These are phyloP conservation scores for Geoglossum cookeanum DNA, from an alignment of 2,329 filamentous ascomycete genomes.

Conservation along the genomic window DNA sequence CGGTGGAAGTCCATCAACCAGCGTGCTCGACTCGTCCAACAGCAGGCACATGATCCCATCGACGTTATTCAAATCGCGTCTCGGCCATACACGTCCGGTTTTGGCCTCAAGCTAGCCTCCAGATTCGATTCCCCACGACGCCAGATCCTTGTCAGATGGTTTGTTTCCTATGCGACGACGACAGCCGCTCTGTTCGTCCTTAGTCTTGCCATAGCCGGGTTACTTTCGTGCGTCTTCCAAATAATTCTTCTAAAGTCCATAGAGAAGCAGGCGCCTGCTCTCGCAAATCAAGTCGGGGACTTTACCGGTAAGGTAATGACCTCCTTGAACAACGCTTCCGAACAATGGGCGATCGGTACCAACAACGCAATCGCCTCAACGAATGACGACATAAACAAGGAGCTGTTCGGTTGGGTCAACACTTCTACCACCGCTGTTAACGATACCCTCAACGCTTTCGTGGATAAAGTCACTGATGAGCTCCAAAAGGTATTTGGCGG, in stretches of 20 bases:
- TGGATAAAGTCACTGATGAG: slow-evolving; percentile 53
- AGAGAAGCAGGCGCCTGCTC: slow-evolving; percentile 54
- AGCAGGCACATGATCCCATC: slow-evolving; percentile 55
- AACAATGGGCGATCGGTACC: slow-evolving; percentile 55
- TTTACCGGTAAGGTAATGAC: slow-evolving; percentile 63
- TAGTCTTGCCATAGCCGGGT: slow-evolving; percentile 60
- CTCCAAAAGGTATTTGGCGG: slow-evolving; percentile 64
- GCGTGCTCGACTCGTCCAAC: slow-evolving; percentile 45
- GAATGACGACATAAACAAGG: slow-evolving; percentile 58
- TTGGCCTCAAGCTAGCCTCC: slow-evolving; percentile 51
- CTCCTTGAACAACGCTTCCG: slow-evolving; percentile 54
- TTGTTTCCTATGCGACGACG: slow-evolving; percentile 72
- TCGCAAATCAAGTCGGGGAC: slow-evolving; percentile 54
- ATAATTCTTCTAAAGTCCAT: slow-evolving; percentile 56
- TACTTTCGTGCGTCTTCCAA: slow-evolving; percentile 70
- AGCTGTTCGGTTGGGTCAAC: slow-evolving; percentile 74
- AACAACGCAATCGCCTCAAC: slow-evolving; percentile 49
- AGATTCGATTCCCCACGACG: slow-evolving; percentile 42
- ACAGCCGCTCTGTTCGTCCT: slow-evolving; percentile 71
- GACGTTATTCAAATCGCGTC: slow-evolving; percentile 80
- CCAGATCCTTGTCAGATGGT: slow-evolving; percentile 63
- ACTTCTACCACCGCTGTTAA: slow-evolving; percentile 71
- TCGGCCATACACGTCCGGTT: slow-evolving; percentile 52
- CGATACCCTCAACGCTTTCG: slow-evolving; percentile 64
- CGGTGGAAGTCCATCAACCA: slow-evolving; percentile 56